Evolutionary conservation across 129 eudicot species (phyloP), one percentile per base, ranked within the genome.

Genomic region (Escallonia rubra): DNA sequence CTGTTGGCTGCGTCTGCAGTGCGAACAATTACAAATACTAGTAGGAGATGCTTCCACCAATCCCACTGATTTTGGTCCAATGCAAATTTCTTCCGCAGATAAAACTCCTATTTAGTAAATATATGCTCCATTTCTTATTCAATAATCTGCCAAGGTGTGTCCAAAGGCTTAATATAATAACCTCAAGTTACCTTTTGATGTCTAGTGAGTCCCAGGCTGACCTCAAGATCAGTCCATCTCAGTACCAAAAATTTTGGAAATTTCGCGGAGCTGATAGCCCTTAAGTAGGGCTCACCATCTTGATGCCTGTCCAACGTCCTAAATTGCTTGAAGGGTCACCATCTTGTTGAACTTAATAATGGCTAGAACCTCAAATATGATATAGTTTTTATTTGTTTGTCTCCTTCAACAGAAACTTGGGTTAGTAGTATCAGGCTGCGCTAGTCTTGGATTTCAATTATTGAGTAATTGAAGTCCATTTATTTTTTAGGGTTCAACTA

Each of bases 221-320:
- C 76, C 56, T 61, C 66, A 78, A 72, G 75, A 63, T 15, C 62
- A 68, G 68, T 78, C 75, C 23, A 68, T 64, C 66, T 78, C 83
- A 57, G 44, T 62, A 60, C 72, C 76, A 54, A 73, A 71, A 63
- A n/a, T 59, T 58, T 59, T 63, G 69, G 43, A 39, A 72, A 42
- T 66, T 69, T 57, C 57, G 34, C 34, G 16, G 72, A 71, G 44
- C 72, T 3, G n/a, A 16, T 57, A 59, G 43, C 39, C 79, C 66
- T 7, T 23, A 23, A 23, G 34, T 23, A 23, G 34, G 34, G 34
- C 34, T 23, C 34, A 23, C 34, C 34, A 23, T 23, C 34, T 23
- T 23, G 34, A 23, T 23, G 34, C 34, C 34, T 23, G 34, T 44
- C 74, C 80, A 61, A 61, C 74, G 70, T 58, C 60, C 60, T 5